Base-by-base conservation (phyloP, 306 rosid species). In the Crotalaria pallida region DNA sequence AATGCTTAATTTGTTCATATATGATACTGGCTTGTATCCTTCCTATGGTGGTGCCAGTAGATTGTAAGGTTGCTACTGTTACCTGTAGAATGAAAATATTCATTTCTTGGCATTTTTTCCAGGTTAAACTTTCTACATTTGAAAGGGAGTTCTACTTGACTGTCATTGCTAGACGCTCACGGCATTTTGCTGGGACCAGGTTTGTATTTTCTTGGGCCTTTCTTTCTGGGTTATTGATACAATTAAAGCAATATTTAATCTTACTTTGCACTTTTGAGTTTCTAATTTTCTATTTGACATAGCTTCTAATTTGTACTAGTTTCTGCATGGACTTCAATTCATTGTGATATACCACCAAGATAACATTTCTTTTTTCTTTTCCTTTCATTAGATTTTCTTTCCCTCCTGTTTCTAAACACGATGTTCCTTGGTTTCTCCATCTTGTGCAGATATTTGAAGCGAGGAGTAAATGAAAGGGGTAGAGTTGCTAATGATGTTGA, bases 181-280 rank as follows among this genome's bases (percentile, higher is more conserved):
- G 96, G 21, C 99, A 95, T 82, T 95, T 84, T 85, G 99, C 97
- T 63, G 99, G 99, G 72, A 95, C 99, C 84, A 89, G 99, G 99
- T 95, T 70, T 65, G 84, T 51, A 22, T 50, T 65, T 27, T 40
- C 44, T 55, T 24, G 3, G 58, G 47, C 24, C 44, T 75, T 68
- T 60, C 48, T 22, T 6, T 23, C 0, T 66, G 3, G 60, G 68
- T 65, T 77, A 36, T 9, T 76, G 18, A 40, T 79, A 43, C 67
- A 31, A 58, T 36, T 58, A 33, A 57, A 48, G 40, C 51, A 57
- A n/a, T 48, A 71, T 50, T 58, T 15, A 58, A 60, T 45, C 38
- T 67, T 55, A 58, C 27, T 21, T 17, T 69, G 66, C 56, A 31
- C 67, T 65, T 59, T 48, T 58, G 38, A 62, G 45, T 61, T 44